phyloP scores from a whole-genome alignment of 306 rosid genomes.

The Chamaecrista fasciculata region DNA sequence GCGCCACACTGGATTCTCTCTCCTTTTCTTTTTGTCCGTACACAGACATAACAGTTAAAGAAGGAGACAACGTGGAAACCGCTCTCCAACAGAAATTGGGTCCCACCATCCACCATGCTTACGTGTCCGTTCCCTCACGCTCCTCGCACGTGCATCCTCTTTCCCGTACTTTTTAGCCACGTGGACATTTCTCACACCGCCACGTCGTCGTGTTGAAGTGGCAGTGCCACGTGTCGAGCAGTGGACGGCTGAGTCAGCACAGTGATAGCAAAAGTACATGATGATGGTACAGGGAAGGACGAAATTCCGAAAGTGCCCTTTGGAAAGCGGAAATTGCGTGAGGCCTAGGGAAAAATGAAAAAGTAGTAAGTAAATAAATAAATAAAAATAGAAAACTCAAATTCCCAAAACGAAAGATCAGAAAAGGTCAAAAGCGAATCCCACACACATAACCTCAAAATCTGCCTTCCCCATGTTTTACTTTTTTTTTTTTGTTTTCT shows the following conservation, averaged over 20 bases:
- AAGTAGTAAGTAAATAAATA: background rate
- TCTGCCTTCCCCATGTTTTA: slow-evolving; percentile 46
- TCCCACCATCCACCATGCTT: slow-evolving; percentile 28
- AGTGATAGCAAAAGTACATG: background rate
- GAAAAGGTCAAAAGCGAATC: slow-evolving; percentile 36
- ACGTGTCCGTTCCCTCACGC: slow-evolving; percentile 26
- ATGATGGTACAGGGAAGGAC: background rate
- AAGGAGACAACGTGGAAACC: slow-evolving; percentile 39
- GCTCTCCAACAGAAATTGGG: slow-evolving; percentile 27
- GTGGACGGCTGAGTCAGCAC: background rate
- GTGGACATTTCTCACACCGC: too few species aligned
- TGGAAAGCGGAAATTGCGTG: background rate
- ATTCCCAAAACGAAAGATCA: slow-evolving; percentile 23
- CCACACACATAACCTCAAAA: slow-evolving; percentile 19
- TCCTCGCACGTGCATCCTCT: slow-evolving; percentile 41
- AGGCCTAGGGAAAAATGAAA: background rate
- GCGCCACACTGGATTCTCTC: slow-evolving; percentile 14
- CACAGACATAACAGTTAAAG: slow-evolving; percentile 33
- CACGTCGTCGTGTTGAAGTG: background rate
- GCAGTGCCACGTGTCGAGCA: background rate
- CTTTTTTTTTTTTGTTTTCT: background rate
- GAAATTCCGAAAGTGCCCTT: background rate
- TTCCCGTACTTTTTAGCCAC: too few species aligned
- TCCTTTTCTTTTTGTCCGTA: slow-evolving; percentile 39
- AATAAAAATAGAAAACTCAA: slow-evolving; percentile 16